A percentile compares a stretch with the other conserved stretches of the same genome.
phyloP scores from a whole-genome alignment of 2,329 filamentous ascomycete species.

The Cercospora janseana region DNA sequence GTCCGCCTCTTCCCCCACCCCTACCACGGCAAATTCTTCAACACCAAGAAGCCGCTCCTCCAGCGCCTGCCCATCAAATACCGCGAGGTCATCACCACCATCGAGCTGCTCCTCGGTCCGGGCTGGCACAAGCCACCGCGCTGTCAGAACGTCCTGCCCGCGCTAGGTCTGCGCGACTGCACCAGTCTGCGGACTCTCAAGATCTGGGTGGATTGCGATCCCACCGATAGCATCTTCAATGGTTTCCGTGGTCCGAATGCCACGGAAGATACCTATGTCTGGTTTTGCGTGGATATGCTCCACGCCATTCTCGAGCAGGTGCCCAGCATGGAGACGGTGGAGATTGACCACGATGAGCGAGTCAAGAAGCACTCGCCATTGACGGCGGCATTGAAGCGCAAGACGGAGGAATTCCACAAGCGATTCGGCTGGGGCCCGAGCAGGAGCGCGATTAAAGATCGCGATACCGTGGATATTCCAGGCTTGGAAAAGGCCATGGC shows the following conservation, averaged over 20 bases:
- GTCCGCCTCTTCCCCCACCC: slow-evolving; percentile 68
- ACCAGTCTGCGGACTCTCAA: slow-evolving; percentile 58
- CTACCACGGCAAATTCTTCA: slow-evolving; percentile 64
- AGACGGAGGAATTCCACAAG: slow-evolving; percentile 51
- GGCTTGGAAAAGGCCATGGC: slow-evolving; percentile 22
- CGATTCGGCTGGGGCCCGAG: slow-evolving; percentile 66
- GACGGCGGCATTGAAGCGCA: slow-evolving; percentile 59
- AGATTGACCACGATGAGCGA: slow-evolving; percentile 68
- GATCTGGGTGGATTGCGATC: slow-evolving; percentile 71
- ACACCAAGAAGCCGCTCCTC: slow-evolving; percentile 69
- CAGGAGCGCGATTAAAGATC: slow-evolving; percentile 56
- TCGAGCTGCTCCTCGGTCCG: slow-evolving; percentile 70
- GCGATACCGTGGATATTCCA: slow-evolving; percentile 14
- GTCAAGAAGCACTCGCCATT: slow-evolving; percentile 66
- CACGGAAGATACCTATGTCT: slow-evolving; percentile 67
- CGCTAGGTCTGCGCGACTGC: slow-evolving; percentile 64
- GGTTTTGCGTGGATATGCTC: slow-evolving; percentile 61
- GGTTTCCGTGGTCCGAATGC: slow-evolving; percentile 58
- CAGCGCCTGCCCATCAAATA: slow-evolving; percentile 62
- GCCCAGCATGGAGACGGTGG: slow-evolving; percentile 57
- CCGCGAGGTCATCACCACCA: slow-evolving; percentile 58
- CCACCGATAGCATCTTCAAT: slow-evolving; percentile 61
- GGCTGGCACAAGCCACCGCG: slow-evolving; percentile 69
- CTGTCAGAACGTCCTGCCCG: slow-evolving; percentile 66
- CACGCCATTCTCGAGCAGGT: slow-evolving; percentile 56